A percentile compares a stretch with the other conserved stretches of the same genome.
phyloP scores from a whole-genome alignment of 768 basidiomycete species.

The Suillus bovinus region DNA sequence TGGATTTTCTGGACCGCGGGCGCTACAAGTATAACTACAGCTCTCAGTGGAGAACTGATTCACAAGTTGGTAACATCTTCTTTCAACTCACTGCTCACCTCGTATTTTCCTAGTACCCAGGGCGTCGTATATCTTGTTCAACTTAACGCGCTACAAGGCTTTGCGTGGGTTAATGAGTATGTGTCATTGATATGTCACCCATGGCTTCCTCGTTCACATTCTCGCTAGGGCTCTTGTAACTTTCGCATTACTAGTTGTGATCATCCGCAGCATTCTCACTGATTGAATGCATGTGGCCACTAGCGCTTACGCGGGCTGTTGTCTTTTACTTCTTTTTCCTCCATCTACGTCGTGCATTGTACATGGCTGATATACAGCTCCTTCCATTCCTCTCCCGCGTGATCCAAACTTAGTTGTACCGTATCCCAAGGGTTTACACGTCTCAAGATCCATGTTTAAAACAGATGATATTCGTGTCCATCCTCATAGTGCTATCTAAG shows the following conservation, averaged over 20 bases:
- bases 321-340: not conserved
- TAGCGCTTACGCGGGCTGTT: slow-evolving; percentile 35
- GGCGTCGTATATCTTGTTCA: slow-evolving; percentile 66
- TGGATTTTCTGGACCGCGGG: slow-evolving; percentile 81
- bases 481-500: no score
- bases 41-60: slow-evolving; percentile 67
- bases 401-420: no score
- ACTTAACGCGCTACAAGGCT: slow-evolving; percentile 71
- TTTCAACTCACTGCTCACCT: not conserved
- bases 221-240: slow-evolving; percentile 63
- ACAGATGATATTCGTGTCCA: no score
- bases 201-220: not conserved
- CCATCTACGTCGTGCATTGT: not conserved
- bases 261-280: slow-evolving; percentile 61
- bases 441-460: no score
- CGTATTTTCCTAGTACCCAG: slow-evolving; percentile 34
- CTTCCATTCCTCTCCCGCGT: not conserved
- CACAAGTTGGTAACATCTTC: slow-evolving; percentile 50
- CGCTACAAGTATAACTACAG: slow-evolving; percentile 68
- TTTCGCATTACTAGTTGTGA: slow-evolving; percentile 54
- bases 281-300: slow-evolving; percentile 60
- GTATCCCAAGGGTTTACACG: no score
- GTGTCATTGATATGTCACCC: slow-evolving; percentile 20
- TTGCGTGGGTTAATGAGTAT: slow-evolving; percentile 76
- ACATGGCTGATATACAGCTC: not conserved